These are phyloP conservation scores for Neurospora sp. DNA, from an alignment of 2,329 filamentous ascomycete species.

Conservation along the genomic window DNA sequence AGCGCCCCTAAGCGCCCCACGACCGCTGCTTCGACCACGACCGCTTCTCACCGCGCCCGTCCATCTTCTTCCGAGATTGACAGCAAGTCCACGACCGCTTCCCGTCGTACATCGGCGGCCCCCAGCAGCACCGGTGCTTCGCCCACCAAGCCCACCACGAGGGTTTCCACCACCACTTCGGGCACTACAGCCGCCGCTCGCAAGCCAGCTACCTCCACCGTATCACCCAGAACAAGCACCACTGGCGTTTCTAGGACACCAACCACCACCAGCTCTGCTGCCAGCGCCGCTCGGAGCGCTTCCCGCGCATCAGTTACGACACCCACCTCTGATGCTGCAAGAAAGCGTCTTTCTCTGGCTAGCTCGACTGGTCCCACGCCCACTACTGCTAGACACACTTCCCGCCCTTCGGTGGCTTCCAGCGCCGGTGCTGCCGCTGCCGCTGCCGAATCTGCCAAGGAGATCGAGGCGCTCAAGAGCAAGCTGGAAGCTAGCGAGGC, in stretches of 20 bases:
- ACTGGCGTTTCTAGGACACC: slow-evolving; percentile 25
- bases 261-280: slow-evolving; percentile 28
- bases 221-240: slow-evolving; percentile 21
- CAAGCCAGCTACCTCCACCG: slow-evolving; percentile 26
- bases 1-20: slow-evolving; percentile 23
- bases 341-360: slow-evolving; percentile 48
- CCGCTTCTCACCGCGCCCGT: slow-evolving; percentile 22
- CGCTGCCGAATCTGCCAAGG: slow-evolving; percentile 38
- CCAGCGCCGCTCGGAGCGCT: slow-evolving; percentile 24
- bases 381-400: slow-evolving; percentile 30
- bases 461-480: slow-evolving; percentile 49
- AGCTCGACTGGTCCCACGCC: slow-evolving; percentile 28
- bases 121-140: slow-evolving; percentile 16
- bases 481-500: slow-evolving; percentile 49
- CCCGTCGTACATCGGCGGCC: slow-evolving; percentile 25
- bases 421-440: slow-evolving; percentile 25
- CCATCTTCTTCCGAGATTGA: slow-evolving; percentile 29
- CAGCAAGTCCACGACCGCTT: slow-evolving; percentile 22
- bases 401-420: slow-evolving; percentile 28
- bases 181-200: slow-evolving; percentile 25
- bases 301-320: slow-evolving; percentile 27
- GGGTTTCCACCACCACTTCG: slow-evolving; percentile 15
- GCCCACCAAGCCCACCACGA: slow-evolving; percentile 13
- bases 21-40: slow-evolving; percentile 20
- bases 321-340: slow-evolving; percentile 34